Conservation (phyloP, 208 protist genomes). For the Trypanosoma theileri region DNA sequence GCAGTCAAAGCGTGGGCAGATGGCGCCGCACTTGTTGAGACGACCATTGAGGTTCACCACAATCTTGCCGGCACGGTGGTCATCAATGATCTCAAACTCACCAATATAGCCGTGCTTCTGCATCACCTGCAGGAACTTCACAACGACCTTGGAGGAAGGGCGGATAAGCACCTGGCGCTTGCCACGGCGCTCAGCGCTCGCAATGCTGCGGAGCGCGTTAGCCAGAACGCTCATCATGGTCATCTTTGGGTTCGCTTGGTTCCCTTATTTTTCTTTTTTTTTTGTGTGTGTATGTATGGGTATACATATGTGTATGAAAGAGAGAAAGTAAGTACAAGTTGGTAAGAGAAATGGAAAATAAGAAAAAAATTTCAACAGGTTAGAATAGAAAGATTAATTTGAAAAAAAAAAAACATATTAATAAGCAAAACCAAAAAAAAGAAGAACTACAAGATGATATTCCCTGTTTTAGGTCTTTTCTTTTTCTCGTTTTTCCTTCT, state of each 20-base stretch:
- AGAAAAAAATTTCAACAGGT: too few relatives aligned
- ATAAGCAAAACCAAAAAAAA: too few relatives aligned
- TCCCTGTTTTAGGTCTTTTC: too few relatives aligned
- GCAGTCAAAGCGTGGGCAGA: conserved; percentile 99
- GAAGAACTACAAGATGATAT: too few relatives aligned
- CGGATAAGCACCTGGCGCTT: conserved; percentile 99
- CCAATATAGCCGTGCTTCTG: conserved; percentile 99
- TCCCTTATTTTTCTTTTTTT: not conserved
- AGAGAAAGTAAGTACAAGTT: not conserved
- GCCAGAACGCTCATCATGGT: conserved; percentile 99
- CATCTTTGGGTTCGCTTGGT: conserved; percentile 81
- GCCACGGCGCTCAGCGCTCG: conserved; percentile 99
- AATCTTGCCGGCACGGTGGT: conserved; percentile 99
- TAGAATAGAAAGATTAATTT: too few relatives aligned
- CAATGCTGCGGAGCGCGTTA: conserved; percentile 98
- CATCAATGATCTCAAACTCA: conserved; percentile 99
- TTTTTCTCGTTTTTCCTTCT: too few relatives aligned
- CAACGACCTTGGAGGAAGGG: conserved; percentile 99
- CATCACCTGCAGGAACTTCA: conserved; percentile 99
- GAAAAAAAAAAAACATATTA: too few relatives aligned
- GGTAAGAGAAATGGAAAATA: too few relatives aligned
- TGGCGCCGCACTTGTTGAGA: conserved; percentile 99
- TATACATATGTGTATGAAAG: not conserved
- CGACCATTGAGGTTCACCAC: conserved; percentile 99
- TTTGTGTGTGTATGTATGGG: not conserved